A percentile compares a stretch with the other conserved stretches of the same genome.
Evolutionary conservation across 2,329 filamentous ascomycete species (phyloP).

Genomic region (Alternaria infectoria): DNA sequence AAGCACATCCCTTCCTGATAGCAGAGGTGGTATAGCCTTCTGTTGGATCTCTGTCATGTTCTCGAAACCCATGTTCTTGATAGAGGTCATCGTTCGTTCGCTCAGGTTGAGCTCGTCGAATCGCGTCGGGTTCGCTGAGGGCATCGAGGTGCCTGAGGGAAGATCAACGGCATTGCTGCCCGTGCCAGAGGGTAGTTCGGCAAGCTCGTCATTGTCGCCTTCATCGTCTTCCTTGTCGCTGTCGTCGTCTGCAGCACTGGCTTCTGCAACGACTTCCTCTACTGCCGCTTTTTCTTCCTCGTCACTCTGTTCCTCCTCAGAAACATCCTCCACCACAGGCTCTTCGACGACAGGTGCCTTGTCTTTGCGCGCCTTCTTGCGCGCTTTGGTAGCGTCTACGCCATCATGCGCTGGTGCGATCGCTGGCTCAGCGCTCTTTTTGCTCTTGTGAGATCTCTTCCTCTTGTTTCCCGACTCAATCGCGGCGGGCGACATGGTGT

Average conservation of each 20-base stretch:
- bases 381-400: conserved; percentile 40
- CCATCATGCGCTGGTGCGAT: conserved; percentile 20
- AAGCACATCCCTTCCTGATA: conserved; percentile 87
- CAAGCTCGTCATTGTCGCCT: conserved; percentile 24
- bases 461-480: conserved; percentile 53
- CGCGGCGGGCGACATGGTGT: conserved; percentile 47
- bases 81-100: conserved; percentile 86
- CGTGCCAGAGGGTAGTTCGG: conserved; percentile 12
- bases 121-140: conserved; percentile 67
- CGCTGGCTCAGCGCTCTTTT: conserved; percentile 36
- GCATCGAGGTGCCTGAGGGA: conserved; percentile 63
- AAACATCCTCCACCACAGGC: conserved; percentile 21
- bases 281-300: conserved; percentile 43
- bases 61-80: conserved; percentile 89
- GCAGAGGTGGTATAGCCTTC: conserved; percentile 81
- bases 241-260: conserved; percentile 31
- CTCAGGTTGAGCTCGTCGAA: conserved; percentile 86
- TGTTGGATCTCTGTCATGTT: conserved; percentile 96
- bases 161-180: conserved; percentile 51
- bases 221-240: conserved; percentile 37
- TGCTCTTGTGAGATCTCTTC: conserved; percentile 55
- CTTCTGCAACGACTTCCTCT: conserved; percentile 39
- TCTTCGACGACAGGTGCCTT: conserved; percentile 44
- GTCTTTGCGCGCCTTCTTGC: conserved; percentile 46
- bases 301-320: conserved; percentile 43